A percentile compares a stretch with the other conserved stretches of the same genome.
Conservation (phyloP, 2,329 filamentous ascomycete species). For the Metarhizium brunneum region DNA sequence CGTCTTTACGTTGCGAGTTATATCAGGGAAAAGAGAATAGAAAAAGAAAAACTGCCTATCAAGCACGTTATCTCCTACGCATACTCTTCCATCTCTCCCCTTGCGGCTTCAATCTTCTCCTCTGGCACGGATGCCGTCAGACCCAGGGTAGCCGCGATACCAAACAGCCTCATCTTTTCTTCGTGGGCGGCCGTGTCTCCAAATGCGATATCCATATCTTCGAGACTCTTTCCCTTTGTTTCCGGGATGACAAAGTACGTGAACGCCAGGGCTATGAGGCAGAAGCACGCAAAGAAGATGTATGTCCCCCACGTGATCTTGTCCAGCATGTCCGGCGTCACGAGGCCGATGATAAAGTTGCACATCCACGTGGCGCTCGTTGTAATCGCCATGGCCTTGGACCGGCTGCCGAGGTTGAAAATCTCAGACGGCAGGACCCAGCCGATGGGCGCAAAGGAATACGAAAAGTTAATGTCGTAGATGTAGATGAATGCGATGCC, state of each 20-base stretch:
- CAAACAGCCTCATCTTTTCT: constrained; percentile 20
- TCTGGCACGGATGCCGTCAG: constrained; percentile 13
- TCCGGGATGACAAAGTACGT: constrained; percentile 48
- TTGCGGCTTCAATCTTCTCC: constrained; percentile 9
- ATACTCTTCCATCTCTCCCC: constrained; percentile 5
- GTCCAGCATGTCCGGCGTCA: constrained; percentile 39
- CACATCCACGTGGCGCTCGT: constrained; percentile 36
- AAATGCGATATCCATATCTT: constrained; percentile 45
- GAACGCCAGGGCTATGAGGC: constrained; percentile 38
- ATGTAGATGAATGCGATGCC: constrained; percentile 59
- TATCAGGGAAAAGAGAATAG: too few relatives aligned
- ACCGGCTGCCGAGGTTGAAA: constrained; percentile 46
- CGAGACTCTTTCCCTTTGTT: constrained; percentile 44
- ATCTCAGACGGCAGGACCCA: constrained; percentile 60
- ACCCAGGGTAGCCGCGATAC: constrained; percentile 17
- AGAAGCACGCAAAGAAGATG: constrained; percentile 51
- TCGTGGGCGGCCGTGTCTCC: constrained; percentile 27
- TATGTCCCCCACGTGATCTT: constrained; percentile 43
- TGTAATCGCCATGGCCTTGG: constrained; percentile 51
- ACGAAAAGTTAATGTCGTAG: constrained; percentile 52
- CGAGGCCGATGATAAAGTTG: constrained; percentile 26
- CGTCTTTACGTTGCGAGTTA: too few relatives aligned
- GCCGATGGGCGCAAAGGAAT: constrained; percentile 53
- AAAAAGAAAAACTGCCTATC: too few relatives aligned
- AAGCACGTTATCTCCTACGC: not conserved